phyloP scores from a whole-genome alignment of 1,284 basidiomycete species.

The Moesziomyces sp. region DNA sequence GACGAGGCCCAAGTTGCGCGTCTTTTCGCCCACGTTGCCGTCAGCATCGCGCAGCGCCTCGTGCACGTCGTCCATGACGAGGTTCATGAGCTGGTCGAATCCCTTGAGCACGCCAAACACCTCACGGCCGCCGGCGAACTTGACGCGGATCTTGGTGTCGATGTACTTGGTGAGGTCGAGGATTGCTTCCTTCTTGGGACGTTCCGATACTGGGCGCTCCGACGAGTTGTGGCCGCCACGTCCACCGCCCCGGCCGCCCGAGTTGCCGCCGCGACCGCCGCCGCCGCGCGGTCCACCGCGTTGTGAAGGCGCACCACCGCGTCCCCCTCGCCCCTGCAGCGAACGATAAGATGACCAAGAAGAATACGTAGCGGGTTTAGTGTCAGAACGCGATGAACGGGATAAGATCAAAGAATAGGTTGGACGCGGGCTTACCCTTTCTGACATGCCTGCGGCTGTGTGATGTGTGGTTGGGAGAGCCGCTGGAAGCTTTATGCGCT shows the following conservation, averaged over 20 bases:
- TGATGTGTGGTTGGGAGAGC: not conserved
- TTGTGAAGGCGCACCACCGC: slow-evolving; percentile 13
- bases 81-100: slow-evolving; percentile 94
- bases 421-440: slow-evolving; percentile 20
- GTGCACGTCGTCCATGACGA: slow-evolving; percentile 89
- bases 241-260: slow-evolving; percentile 11
- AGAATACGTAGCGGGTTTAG: not conserved
- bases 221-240: slow-evolving; percentile 2
- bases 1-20: slow-evolving; percentile 59
- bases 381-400: not conserved
- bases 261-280: slow-evolving; percentile 14
- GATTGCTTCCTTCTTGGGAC: slow-evolving; percentile 93
- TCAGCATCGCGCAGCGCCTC: slow-evolving; percentile 73
- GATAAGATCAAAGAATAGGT: not conserved
- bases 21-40: slow-evolving; percentile 55
- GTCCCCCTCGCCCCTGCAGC: slow-evolving; percentile 23
- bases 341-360: too few relatives aligned
- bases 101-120: slow-evolving; percentile 93
- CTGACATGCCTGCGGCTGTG: slow-evolving; percentile 19
- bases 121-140: slow-evolving; percentile 95
- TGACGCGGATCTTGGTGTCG: slow-evolving; percentile 90
- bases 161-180: slow-evolving; percentile 94
- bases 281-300: slow-evolving; percentile 23
- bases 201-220: slow-evolving; percentile 71
- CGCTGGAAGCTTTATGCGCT: too few relatives aligned